Conservation (phyloP, 495 filamentous ascomycete genomes). For the Neurospora sp. region DNA sequence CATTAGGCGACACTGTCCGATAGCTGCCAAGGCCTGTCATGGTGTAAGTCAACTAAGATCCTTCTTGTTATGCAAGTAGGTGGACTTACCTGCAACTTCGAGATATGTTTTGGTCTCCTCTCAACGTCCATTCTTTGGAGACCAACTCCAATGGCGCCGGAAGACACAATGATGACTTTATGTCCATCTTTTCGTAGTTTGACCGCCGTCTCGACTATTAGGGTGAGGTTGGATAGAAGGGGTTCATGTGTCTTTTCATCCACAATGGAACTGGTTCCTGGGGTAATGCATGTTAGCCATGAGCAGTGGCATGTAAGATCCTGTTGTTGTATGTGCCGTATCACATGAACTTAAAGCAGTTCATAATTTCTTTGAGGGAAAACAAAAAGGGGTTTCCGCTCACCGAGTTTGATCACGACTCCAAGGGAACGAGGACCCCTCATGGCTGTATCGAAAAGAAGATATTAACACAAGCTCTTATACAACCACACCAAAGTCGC, state of each 20-base stretch:
- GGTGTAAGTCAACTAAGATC: not conserved
- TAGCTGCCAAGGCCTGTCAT: conserved; percentile 78
- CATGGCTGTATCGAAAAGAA: conserved; percentile 27
- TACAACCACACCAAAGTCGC: not conserved
- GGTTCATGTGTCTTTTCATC: conserved; percentile 96
- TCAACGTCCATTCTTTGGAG: conserved; percentile 81
- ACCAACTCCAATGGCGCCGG: conserved; percentile 90
- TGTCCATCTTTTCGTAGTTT: conserved; percentile 82
- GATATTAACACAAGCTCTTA: not conserved
- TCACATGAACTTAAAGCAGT: not conserved
- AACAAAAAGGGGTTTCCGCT: conserved; percentile 17
- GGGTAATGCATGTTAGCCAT: not conserved
- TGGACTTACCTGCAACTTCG: conserved; percentile 59
- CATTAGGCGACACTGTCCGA: conserved; percentile 93
- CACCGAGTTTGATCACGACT: conserved; percentile 92
- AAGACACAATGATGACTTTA: conserved; percentile 89
- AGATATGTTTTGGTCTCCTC: conserved; percentile 78
- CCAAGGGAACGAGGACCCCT: conserved; percentile 49
- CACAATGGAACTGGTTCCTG: conserved; percentile 96
- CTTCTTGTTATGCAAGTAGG: not conserved
- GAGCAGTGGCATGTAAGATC: not conserved
- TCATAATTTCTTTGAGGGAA: not conserved
- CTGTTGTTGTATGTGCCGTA: not conserved
- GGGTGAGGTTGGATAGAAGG: conserved; percentile 77
- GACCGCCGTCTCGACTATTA: conserved; percentile 88